Base-by-base conservation (phyloP, 164 flowering plant species). In the Buxus sempervirens region DNA sequence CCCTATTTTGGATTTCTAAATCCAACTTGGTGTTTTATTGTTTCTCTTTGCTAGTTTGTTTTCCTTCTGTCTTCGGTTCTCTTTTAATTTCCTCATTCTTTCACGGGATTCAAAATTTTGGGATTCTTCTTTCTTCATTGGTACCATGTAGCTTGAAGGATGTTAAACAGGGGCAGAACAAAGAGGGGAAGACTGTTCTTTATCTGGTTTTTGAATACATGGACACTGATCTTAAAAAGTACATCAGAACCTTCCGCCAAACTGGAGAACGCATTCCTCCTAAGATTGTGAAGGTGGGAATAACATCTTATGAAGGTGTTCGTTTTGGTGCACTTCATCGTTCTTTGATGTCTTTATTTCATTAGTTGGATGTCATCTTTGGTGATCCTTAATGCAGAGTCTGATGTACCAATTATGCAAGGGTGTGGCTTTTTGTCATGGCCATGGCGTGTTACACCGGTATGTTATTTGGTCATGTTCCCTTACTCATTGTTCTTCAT, bases 381-480 rank as follows among this genome's bases (percentile, higher is more conserved):
- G 36, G 5, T 55, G 59, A 63, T 68, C 45, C 41, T 65, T 6
- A 60, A 21, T 76, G 78, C 80, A 93, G 97, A 81, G 82, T 71
- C 75, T 90, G 77, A 90, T 95, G 96, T 95, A 80, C 73, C 98
- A 95, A 79, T 89, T 95, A 9, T 95, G 98, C 85, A 89, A 91
- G 66, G 98, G 97, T 26, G 91, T 95, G 41, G 91, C 95, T 38
- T 86, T 89, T 76, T 90, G 96, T 77, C 97, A 95, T 75, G 91
- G 93, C 19, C 93, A 88, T 78, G 98, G 97, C 22, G 88, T 95
- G 36, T 60, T 91, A 22, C 96, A 95, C 81, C 86, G 95, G 98
- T 90, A 57, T 32, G 7, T 7, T 32, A 32, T 32, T 32, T 32
- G n/a, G n/a, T 32, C 38, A 32, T 32, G 7, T 32, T 32, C 3